Evolutionary conservation across 2,329 filamentous ascomycete species (phyloP), one percentile per base, ranked within the genome.

Genomic region (Arthrinium phaeospermum): DNA sequence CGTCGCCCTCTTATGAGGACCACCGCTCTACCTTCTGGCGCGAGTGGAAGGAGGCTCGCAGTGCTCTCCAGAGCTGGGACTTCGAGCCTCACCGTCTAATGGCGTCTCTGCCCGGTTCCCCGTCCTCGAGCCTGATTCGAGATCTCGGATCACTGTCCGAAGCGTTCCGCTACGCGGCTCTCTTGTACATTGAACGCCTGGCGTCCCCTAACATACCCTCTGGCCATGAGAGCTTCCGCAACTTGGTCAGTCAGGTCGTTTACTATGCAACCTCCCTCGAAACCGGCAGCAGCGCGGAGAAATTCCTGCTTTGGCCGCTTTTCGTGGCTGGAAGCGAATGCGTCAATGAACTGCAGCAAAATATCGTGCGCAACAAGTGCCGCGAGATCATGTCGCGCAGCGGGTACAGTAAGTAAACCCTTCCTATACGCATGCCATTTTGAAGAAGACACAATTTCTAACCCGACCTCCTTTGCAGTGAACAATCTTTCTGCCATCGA

Each of bases 281-380:
- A 74, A 88, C 91, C 3, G 92, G 89, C 53, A 91, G 89, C 77
- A 89, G 87, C 68, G 91, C 92, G 49, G 93, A 97, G 82, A 97
- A 98, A 79, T 98, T 97, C 80, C 85, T 98, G 13, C 89, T 98
- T 12, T 98, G 95, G 96, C 95, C 96, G 3, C 88, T 98, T 3
- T 98, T 98, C 80, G 92, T 98, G 70, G 91, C 93, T 0, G 95
- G 95, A 27, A 95, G 94, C 30, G 96, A 98, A 84, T 97, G 94
- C 78, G 92, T 96, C 74, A 92, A 94, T 75, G 91, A 93, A 78
- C 86, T 91, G 69, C 93, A 98, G 78, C 93, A 95, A 75, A 89
- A 90, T 72, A 90, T 95, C 72, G 92, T 98, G 70, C 91, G 95
- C 70, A 88, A 90, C 75, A 92, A 95, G 77, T 97, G 94, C 83